These are phyloP conservation scores for Cordyceps sp. DNA, from an alignment of 2,329 filamentous ascomycete genomes.

Conservation along the genomic window DNA sequence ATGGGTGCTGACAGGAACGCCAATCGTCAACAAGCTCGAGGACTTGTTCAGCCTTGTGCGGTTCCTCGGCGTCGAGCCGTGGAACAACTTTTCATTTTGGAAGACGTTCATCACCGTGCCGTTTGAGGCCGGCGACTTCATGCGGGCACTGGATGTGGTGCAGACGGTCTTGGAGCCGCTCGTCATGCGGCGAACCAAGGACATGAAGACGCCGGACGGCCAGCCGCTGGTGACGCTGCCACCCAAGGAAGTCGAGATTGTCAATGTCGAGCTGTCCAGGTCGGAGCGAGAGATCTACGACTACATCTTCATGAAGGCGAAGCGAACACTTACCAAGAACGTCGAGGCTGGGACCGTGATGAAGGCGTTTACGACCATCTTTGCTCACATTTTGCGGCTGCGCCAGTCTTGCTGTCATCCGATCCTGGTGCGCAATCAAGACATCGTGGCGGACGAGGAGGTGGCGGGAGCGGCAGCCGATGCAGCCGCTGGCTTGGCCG, in stretches of 20 bases:
- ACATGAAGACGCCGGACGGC: conserved; percentile 91
- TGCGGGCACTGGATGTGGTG: conserved; percentile 86
- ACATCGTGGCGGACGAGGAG: conserved; percentile 74
- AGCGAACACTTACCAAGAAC: conserved; percentile 70
- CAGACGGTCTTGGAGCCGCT: conserved; percentile 92
- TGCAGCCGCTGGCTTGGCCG: conserved; percentile 62
- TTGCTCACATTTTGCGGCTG: conserved; percentile 85
- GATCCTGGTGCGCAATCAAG: conserved; percentile 69
- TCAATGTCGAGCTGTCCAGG: conserved; percentile 71
- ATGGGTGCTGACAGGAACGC: conserved; percentile 89
- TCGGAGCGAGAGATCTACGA: conserved; percentile 85
- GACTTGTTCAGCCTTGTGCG: conserved; percentile 87
- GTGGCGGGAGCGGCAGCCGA: conserved; percentile 62
- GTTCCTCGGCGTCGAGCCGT: conserved; percentile 88
- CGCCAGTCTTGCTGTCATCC: conserved; percentile 93
- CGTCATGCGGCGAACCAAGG: conserved; percentile 89
- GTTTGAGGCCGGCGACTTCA: conserved; percentile 89
- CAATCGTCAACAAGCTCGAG: conserved; percentile 89
- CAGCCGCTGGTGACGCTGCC: conserved; percentile 62
- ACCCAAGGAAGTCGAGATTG: conserved; percentile 65
- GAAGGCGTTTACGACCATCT: conserved; percentile 93
- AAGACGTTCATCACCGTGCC: conserved; percentile 96
- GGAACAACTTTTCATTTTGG: conserved; percentile 99
- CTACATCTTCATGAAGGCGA: conserved; percentile 70
- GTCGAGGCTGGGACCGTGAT: conserved; percentile 83